Evolutionary conservation across 176 grass and related monocot species (phyloP), one percentile per base, ranked within the genome.

Genomic region (Carex cristatella): DNA sequence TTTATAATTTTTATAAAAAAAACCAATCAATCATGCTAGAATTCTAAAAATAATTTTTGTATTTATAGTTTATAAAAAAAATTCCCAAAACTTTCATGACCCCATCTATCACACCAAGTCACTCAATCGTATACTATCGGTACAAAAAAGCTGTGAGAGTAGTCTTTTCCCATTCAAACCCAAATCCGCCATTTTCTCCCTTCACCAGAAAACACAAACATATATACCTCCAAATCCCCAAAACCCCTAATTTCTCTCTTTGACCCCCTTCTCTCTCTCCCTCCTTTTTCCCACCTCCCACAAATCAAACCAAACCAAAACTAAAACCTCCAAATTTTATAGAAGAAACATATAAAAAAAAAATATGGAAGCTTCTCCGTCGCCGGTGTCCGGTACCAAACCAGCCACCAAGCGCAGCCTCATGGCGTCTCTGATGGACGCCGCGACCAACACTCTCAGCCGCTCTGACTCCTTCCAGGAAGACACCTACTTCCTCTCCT

Each of bases 391-490:
- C 1, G 5, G 18, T 16, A 48, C 81, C 8, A 83, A 83, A 54
- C 81, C 81, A 37, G 37, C 85, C 63, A 89, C 91, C 80, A 98
- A 95, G 81, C 87, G 95, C 59, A 80, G 89, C 89, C 89, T 98
- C 31, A 90, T 95, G 88, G 81, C 86, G 0, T 95, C 95, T 55
- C 93, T 98, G 30, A 93, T 94, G 88, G 95, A 94, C 40, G 92
- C 89, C 58, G 58, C 61, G 32, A 48, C 77, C 30, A 35, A 42
- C 59, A 84, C 89, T 14, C 83, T 95, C 56, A 80, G 88, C 59
- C 91, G 93, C 0, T 83, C 91, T 30, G 7, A 85, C n/a, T 98
- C 95, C 83, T 95, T 92, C 91, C 92, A 92, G 86, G 95, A 98
- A 90, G 95, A 98, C 88, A 92, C 95, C 10, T 98, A 98, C 89